Evolutionary conservation across 163 green algal species (phyloP).

Genomic region (Chlorella variabilis): DNA sequence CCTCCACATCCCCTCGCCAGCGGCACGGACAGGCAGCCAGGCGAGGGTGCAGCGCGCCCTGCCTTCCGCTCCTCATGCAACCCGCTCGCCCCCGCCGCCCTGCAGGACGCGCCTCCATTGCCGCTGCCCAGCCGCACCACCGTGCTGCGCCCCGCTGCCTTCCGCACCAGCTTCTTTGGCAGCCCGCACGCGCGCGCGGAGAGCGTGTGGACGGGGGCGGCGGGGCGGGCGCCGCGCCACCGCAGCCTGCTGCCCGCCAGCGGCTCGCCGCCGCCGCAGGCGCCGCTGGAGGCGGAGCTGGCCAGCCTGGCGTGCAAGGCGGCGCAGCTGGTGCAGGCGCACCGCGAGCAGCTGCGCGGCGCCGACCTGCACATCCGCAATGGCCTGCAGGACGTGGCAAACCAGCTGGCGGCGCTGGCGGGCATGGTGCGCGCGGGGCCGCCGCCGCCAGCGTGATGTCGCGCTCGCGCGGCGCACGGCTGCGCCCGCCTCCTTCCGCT

Average conservation of each 20-base stretch:
- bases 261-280: too few species aligned
- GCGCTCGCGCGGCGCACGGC: too few species aligned
- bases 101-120: neutral
- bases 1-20: too few species aligned
- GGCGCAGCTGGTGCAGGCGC: neutral
- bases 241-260: neutral
- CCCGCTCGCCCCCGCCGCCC: neutral
- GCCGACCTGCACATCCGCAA: neutral
- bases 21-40: too few species aligned
- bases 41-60: too few species aligned
- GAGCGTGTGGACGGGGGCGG: neutral
- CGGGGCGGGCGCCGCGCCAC: neutral
- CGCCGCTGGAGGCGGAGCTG: constrained; percentile 5
- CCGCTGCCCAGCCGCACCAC: neutral
- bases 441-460: neutral
- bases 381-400: constrained; percentile 19
- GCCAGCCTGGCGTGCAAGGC: neutral
- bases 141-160: neutral
- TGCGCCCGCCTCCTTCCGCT: too few species aligned
- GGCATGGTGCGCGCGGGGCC: neutral
- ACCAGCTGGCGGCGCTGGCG: constrained; percentile 3
- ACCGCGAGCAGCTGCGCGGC: neutral
- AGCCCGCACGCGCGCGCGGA: neutral
- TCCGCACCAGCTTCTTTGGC: neutral
- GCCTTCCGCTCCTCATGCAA: too few species aligned